Conservation (phyloP, 345 rosid species). For the Populus davidiana region DNA sequence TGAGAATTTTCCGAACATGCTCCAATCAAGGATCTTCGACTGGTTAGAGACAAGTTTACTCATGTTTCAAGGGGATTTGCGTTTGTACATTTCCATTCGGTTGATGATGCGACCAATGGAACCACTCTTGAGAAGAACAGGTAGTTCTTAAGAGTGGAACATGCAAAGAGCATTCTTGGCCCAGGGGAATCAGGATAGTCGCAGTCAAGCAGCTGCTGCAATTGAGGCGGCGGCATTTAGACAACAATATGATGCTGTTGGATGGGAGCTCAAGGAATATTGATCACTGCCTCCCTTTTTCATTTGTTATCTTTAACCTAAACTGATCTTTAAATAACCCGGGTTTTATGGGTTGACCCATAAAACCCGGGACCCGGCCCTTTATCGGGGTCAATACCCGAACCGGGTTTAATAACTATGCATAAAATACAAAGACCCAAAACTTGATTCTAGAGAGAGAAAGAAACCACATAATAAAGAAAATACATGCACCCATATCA, state of each 20-base stretch:
- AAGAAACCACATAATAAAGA: no score
- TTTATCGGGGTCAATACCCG: no score
- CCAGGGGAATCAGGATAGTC: constrained; percentile 66
- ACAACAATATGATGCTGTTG: constrained; percentile 81
- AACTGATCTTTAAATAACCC: no score
- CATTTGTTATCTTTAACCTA: no score
- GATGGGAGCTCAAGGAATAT: no score
- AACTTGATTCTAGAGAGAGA: no score
- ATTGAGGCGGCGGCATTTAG: constrained; percentile 97
- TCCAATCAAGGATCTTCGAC: constrained; percentile 98
- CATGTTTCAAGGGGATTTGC: constrained; percentile 99
- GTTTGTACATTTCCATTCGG: constrained; percentile 92
- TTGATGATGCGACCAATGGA: constrained; percentile 84
- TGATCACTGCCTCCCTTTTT: no score
- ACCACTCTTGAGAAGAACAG: constrained; percentile 78
- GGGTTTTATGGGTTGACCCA: no score
- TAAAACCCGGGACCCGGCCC: no score
- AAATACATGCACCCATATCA: no score
- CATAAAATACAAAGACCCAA: accelerated
- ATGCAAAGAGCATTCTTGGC: constrained; percentile 92
- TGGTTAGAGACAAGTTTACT: constrained; percentile 96
- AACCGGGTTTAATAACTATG: no score
- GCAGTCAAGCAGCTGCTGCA: constrained; percentile 94
- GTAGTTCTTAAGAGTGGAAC: constrained; percentile 88
- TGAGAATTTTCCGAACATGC: constrained; percentile 97